Evolutionary conservation across 225 moss, liverwort and hornwort species (phyloP), one percentile per base, ranked within the genome.

Genomic region (Climacium dendroides): DNA sequence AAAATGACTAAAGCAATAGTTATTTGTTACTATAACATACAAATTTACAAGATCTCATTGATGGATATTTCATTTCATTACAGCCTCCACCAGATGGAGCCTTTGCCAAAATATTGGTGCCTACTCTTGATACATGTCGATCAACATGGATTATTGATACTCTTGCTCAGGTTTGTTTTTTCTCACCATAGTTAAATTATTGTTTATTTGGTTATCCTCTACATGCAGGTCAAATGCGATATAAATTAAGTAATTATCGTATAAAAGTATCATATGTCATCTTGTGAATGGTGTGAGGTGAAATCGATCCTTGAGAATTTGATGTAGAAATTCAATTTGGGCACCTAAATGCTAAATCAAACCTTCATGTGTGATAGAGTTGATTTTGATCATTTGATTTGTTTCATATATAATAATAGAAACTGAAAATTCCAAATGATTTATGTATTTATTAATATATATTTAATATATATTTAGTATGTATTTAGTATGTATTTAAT

Each of bases 81-180:
- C 89, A 97, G 97, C 92, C 97, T 88, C 97, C 96, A 11, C 89
- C 87, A 19, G 95, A 97, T 83, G 96, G 94, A 78, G 84, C 91
- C 12, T 97, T 97, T 78, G 91, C 89, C 25, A 96, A 97, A 67
- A 97, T 96, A 84, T 87, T 97, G 67, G 97, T 97, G 23, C 97
- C 97, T 60, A 97, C 97, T 78, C 89, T 97, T 34, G 96, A 97
- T 79, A 97, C 96, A 25, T 94, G 94, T 45, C 89, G 96, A 78
- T 97, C 97, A 58, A 96, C 96, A 59, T 96, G 95, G 96, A 91
- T 97, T 58, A 67, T 96, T 10, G 91, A 95, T 75, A 93, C 92
- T 18, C 89, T 97, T 55, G 95, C 93, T 19, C 89, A 95, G 89
- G 97, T 97, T 89, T 20, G 73, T 30, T 29, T 63, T 39, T 10